Evolutionary conservation across 2,329 filamentous ascomycete species (phyloP).

Genomic region (Xylaria sp.): DNA sequence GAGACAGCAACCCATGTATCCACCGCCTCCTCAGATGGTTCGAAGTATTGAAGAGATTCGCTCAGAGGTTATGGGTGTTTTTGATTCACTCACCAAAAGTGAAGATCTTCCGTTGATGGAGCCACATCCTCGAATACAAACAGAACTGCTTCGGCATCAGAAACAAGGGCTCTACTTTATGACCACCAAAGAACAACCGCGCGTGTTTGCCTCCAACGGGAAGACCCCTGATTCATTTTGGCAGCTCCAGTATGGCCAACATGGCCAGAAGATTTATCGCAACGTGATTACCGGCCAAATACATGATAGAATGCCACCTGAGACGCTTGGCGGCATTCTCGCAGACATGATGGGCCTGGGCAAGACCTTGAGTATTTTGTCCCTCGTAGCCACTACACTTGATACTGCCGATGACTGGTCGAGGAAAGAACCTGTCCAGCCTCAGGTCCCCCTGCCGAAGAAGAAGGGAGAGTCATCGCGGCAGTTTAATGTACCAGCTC

Average conservation of each 20-base stretch:
- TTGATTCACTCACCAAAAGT: slow-evolving; percentile 81
- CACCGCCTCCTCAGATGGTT: slow-evolving; percentile 49
- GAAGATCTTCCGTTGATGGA: slow-evolving; percentile 82
- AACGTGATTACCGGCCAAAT: slow-evolving; percentile 87
- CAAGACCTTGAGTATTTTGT: slow-evolving; percentile 86
- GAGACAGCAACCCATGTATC: slow-evolving; percentile 48
- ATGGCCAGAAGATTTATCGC: slow-evolving; percentile 71
- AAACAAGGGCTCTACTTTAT: slow-evolving; percentile 92
- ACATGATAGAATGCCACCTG: slow-evolving; percentile 68
- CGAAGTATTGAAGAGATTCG: slow-evolving; percentile 88
- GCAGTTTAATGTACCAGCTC: slow-evolving; percentile 55
- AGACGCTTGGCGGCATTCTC: slow-evolving; percentile 78
- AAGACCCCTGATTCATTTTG: slow-evolving; percentile 79
- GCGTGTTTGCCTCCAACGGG: slow-evolving; percentile 66
- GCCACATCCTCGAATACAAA: slow-evolving; percentile 69
- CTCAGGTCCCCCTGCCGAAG: slow-evolving; percentile 53
- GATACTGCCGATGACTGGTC: slow-evolving; percentile 73
- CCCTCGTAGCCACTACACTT: slow-evolving; percentile 76
- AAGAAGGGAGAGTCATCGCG: slow-evolving; percentile 52
- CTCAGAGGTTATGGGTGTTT: slow-evolving; percentile 85
- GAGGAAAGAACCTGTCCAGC: slow-evolving; percentile 62
- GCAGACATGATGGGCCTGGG: slow-evolving; percentile 92
- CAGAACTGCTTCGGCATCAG: slow-evolving; percentile 82
- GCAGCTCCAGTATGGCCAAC: slow-evolving; percentile 67
- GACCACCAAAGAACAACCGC: slow-evolving; percentile 77